phyloP scores from a whole-genome alignment of 2,329 filamentous ascomycete species.

The Fonsecaea pedrosoi region DNA sequence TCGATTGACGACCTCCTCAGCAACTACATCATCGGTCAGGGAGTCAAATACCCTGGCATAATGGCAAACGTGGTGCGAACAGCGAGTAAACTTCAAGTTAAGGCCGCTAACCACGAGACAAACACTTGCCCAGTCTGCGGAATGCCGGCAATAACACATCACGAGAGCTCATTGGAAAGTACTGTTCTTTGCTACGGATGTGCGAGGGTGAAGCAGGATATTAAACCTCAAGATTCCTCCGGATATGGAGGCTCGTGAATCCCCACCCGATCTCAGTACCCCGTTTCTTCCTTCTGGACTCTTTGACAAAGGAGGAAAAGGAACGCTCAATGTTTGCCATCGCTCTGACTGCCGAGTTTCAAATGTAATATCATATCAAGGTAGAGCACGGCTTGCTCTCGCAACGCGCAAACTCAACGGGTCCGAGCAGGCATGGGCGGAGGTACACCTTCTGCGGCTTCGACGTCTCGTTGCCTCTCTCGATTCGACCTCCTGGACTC shows the following conservation, averaged over 20 bases:
- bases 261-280: not conserved
- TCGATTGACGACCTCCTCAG: slow-evolving; percentile 91
- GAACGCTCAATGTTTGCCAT: slow-evolving; percentile 10
- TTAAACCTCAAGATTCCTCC: slow-evolving; percentile 18
- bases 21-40: slow-evolving; percentile 85
- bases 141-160: slow-evolving; percentile 11
- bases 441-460: slow-evolving; percentile 33
- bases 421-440: slow-evolving; percentile 37
- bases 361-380: not conserved
- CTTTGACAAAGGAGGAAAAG: slow-evolving; percentile 7
- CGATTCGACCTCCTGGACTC: slow-evolving; percentile 38
- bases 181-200: slow-evolving; percentile 52
- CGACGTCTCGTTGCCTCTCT: slow-evolving; percentile 41
- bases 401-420: slow-evolving; percentile 21
- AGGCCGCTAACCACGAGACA: slow-evolving; percentile 56
- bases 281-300: not conserved
- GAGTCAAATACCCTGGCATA: slow-evolving; percentile 84
- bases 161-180: not conserved
- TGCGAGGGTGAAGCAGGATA: slow-evolving; percentile 46
- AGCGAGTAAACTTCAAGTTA: slow-evolving; percentile 73
- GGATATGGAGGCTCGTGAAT: not conserved
- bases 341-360: not conserved
- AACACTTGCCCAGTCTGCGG: slow-evolving; percentile 68
- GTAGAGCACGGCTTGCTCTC: not conserved
- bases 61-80: slow-evolving; percentile 96